Percentiles rank a stretch among this genome's conserved stretches.
Conservation (phyloP, 106 monocot genomes). For the Platanthera guangdongensis region DNA sequence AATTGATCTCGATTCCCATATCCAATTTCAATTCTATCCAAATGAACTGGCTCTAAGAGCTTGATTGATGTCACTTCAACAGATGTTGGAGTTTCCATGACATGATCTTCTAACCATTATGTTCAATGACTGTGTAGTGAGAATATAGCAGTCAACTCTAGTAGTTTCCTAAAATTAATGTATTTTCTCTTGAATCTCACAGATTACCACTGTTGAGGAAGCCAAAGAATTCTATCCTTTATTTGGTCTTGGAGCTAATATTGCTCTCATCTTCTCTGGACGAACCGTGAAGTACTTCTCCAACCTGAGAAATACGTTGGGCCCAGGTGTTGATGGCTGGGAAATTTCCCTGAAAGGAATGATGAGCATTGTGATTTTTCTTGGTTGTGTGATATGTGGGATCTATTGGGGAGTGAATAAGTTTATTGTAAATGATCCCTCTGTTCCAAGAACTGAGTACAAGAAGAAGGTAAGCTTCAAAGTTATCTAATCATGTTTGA, state of each 20-base stretch:
- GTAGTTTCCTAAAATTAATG: background rate
- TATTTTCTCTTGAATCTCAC: conserved; percentile 12
- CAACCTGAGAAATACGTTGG: conserved; percentile 78
- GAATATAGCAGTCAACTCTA: background rate
- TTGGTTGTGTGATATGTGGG: conserved; percentile 55
- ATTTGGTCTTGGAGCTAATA: conserved; percentile 92
- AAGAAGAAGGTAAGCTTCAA: conserved; percentile 61
- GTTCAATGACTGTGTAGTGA: background rate
- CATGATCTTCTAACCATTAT: background rate
- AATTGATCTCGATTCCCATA: too few relatives aligned
- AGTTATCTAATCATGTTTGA: background rate
- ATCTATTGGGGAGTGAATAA: conserved; percentile 90
- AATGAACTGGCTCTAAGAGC: too few relatives aligned
- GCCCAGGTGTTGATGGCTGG: conserved; percentile 96
- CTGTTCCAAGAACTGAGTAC: conserved; percentile 54
- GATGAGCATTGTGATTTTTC: conserved; percentile 92
- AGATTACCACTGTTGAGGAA: conserved; percentile 98
- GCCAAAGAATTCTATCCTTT: conserved; percentile 97
- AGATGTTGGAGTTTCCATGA: background rate
- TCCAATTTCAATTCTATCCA: too few relatives aligned
- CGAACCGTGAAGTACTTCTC: conserved; percentile 97
- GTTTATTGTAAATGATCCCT: conserved; percentile 80
- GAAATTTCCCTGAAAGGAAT: conserved; percentile 88
- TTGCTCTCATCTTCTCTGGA: conserved; percentile 91
- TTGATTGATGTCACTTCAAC: background rate